A percentile compares a stretch with the other conserved stretches of the same genome.
Conservation (phyloP, 495 filamentous ascomycete species). For the Aspergillus asperescens region DNA sequence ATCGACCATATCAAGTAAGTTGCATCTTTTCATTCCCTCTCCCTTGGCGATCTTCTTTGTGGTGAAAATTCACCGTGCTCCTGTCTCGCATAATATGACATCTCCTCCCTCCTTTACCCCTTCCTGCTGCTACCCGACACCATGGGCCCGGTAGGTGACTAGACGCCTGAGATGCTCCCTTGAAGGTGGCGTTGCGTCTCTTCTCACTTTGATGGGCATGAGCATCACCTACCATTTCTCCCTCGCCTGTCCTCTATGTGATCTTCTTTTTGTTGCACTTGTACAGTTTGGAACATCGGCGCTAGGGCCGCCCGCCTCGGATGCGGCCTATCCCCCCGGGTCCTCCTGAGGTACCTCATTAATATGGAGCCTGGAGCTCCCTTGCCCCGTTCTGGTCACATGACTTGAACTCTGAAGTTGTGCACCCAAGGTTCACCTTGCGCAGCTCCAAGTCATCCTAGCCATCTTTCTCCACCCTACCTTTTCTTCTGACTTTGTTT, state of each 20-base stretch:
- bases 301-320: slow-evolving; percentile 15
- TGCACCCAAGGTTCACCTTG: slow-evolving; percentile 7
- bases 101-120: not conserved
- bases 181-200: not conserved
- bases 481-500: slow-evolving; percentile 1
- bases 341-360: slow-evolving; percentile 8
- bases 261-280: slow-evolving; percentile 2
- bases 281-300: slow-evolving; percentile 10
- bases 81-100: not conserved
- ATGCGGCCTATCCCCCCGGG: slow-evolving; percentile 7
- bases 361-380: slow-evolving; percentile 5
- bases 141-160: not conserved
- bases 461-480: not conserved
- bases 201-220: not conserved
- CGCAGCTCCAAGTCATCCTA: not conserved
- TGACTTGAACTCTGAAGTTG: slow-evolving; percentile 1
- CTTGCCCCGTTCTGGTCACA: slow-evolving; percentile 7
- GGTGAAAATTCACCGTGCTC: not conserved
- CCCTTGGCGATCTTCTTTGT: not conserved
- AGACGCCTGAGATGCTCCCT: not conserved
- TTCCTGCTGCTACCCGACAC: not conserved
- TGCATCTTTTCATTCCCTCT: slow-evolving; percentile 7
- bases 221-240: not conserved
- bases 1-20: slow-evolving; percentile 54
- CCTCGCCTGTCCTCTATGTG: not conserved